Evolutionary conservation across 495 filamentous ascomycete species (phyloP).

Genomic region (Lophium mytilinum): DNA sequence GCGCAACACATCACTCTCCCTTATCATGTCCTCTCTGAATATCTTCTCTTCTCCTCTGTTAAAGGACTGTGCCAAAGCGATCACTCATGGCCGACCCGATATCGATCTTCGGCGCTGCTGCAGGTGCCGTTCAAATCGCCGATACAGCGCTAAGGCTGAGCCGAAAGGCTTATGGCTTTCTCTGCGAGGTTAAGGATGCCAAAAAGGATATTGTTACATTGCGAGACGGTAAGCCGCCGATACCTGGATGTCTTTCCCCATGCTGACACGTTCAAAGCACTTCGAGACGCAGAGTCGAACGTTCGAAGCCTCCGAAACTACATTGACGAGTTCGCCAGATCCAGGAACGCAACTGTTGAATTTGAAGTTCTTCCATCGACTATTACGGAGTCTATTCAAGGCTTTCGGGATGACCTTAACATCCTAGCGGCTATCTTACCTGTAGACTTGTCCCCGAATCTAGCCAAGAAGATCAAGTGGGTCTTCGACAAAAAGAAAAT

Average conservation of each 20-base stretch:
- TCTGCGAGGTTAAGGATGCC: conserved; percentile 2
- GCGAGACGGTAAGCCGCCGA: neutral
- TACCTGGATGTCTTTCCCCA: neutral
- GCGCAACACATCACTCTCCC: neutral
- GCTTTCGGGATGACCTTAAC: neutral
- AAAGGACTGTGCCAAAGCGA: no score
- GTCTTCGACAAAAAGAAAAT: conserved; percentile 1
- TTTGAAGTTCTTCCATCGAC: neutral
- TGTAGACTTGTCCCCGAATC: neutral
- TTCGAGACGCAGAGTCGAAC: conserved; percentile 1
- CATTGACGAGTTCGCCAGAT: neutral
- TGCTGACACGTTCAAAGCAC: neutral
- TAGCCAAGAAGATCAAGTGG: neutral
- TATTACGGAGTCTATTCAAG: neutral
- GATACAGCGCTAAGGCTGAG: conserved; percentile 7
- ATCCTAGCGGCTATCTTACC: neutral
- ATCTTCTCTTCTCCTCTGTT: neutral
- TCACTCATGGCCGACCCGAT: no score
- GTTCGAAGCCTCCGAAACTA: conserved; percentile 7
- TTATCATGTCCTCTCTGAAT: neutral
- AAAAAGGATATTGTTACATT: neutral
- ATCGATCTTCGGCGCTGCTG: neutral
- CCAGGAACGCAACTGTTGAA: neutral
- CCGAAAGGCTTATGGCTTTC: conserved; percentile 3
- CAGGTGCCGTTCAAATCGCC: conserved; percentile 1